Percentiles rank a stretch among this genome's conserved stretches.
phyloP scores from a whole-genome alignment of 2,329 filamentous ascomycete genomes.

The Verticillium dahliae region DNA sequence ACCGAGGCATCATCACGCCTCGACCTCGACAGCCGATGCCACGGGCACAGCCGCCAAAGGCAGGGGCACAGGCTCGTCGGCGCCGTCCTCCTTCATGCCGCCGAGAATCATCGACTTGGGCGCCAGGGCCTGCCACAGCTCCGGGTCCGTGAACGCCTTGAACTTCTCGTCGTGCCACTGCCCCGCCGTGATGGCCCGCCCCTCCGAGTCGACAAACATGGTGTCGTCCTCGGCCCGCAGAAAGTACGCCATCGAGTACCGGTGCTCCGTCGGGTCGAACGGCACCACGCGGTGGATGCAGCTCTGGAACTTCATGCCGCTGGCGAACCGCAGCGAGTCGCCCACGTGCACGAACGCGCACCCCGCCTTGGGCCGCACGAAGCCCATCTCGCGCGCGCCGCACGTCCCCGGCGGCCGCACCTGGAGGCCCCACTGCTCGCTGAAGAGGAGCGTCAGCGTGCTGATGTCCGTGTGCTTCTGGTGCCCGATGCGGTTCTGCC shows the following conservation, averaged over 20 bases:
- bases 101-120: constrained; percentile 42
- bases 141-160: constrained; percentile 39
- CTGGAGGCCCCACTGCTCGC: constrained; percentile 51
- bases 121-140: constrained; percentile 37
- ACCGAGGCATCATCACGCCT: too few relatives aligned
- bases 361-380: constrained; percentile 43
- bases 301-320: constrained; percentile 44
- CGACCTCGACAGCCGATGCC: too few relatives aligned
- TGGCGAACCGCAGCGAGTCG: constrained; percentile 51
- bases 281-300: constrained; percentile 54
- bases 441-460: constrained; percentile 48
- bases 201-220: constrained; percentile 48
- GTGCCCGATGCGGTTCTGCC: constrained; percentile 39
- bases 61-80: background rate
- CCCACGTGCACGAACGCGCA: constrained; percentile 52
- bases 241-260: constrained; percentile 55
- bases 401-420: constrained; percentile 37
- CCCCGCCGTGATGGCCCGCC: constrained; percentile 43
- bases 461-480: constrained; percentile 53
- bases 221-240: constrained; percentile 49
- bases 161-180: constrained; percentile 51
- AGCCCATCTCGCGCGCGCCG: constrained; percentile 40
- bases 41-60: background rate
- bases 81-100: constrained; percentile 29
- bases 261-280: constrained; percentile 42